Percentiles rank a stretch among this genome's conserved stretches.
These are phyloP conservation scores for Colletotrichum limetticola DNA, from an alignment of 2,329 filamentous ascomycete species.

Conservation along the genomic window DNA sequence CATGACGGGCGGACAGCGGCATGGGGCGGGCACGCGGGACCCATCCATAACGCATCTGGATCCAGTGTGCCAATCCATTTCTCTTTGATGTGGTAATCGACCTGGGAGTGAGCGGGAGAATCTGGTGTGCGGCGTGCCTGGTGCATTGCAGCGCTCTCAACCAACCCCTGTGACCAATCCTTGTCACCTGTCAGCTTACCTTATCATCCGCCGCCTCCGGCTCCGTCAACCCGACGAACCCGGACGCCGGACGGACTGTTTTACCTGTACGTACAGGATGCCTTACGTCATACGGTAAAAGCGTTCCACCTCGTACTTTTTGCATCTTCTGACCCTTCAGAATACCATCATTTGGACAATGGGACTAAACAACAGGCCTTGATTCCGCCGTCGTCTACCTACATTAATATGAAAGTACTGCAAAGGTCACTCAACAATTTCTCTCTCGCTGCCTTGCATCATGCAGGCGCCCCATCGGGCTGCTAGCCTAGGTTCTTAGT, in stretches of 20 bases:
- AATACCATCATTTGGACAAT: conserved; percentile 7
- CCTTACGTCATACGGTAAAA: conserved; percentile 20
- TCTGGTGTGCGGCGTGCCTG: neutral
- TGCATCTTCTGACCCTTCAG: neutral
- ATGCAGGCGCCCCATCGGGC: neutral
- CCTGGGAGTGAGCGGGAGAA: neutral
- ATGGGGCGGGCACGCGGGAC: conserved; percentile 8
- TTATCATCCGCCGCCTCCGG: neutral
- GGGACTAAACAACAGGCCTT: neutral
- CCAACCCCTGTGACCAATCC: conserved; percentile 8
- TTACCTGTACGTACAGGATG: neutral
- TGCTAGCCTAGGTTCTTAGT: neutral
- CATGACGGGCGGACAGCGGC: conserved; percentile 12
- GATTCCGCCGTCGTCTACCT: neutral
- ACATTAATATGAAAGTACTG: neutral
- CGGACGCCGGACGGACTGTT: neutral
- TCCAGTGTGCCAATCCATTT: neutral
- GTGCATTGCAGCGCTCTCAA: neutral
- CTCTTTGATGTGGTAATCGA: conserved; percentile 25
- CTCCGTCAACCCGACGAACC: conserved; percentile 5
- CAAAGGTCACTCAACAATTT: neutral
- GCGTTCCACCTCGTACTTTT: neutral
- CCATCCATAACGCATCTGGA: neutral
- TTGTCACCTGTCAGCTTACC: conserved; percentile 17
- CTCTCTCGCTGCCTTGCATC: neutral